A percentile compares a stretch with the other conserved stretches of the same genome.
Conservation (phyloP, 2,329 filamentous ascomycete species). For the Aaosphaeria arxii region DNA sequence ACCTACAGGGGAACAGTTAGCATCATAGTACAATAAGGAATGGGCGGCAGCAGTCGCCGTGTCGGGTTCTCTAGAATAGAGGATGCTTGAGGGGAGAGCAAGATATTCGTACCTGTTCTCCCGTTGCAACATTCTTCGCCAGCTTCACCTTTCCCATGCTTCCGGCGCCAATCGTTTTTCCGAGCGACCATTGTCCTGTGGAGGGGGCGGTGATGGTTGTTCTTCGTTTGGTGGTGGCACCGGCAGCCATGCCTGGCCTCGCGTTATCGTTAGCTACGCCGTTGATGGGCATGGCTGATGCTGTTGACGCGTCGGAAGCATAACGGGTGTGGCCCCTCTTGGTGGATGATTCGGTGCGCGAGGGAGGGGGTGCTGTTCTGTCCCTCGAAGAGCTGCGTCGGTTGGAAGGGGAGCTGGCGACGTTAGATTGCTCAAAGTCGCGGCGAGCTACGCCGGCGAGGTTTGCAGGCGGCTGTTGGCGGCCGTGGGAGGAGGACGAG, state of each 20-base stretch:
- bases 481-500: conserved; percentile 9
- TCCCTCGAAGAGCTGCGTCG: conserved; percentile 66
- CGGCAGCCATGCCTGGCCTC: conserved; percentile 13
- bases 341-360: conserved; percentile 54
- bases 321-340: conserved; percentile 46
- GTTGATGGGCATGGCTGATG: conserved; percentile 36
- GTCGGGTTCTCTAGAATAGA: too few relatives aligned
- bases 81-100: too few relatives aligned
- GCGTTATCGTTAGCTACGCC: conserved; percentile 33
- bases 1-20: conserved; percentile 54
- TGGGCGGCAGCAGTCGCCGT: too few relatives aligned
- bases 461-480: conserved; percentile 47
- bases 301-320: conserved; percentile 42
- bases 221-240: conserved; percentile 42
- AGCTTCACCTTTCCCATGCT: conserved; percentile 99
- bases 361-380: conserved; percentile 42
- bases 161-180: conserved; percentile 94
- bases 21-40: too few relatives aligned
- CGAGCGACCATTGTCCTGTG: conserved; percentile 86
- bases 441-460: conserved; percentile 58
- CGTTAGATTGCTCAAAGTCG: conserved; percentile 71
- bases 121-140: conserved; percentile 82
- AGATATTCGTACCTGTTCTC: conserved; percentile 70
- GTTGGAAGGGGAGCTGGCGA: conserved; percentile 60
- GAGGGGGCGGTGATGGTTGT: conserved; percentile 85